A percentile compares a stretch with the other conserved stretches of the same genome.
Conservation (phyloP, 495 filamentous ascomycete species). For the Wilcoxina mikolae region DNA sequence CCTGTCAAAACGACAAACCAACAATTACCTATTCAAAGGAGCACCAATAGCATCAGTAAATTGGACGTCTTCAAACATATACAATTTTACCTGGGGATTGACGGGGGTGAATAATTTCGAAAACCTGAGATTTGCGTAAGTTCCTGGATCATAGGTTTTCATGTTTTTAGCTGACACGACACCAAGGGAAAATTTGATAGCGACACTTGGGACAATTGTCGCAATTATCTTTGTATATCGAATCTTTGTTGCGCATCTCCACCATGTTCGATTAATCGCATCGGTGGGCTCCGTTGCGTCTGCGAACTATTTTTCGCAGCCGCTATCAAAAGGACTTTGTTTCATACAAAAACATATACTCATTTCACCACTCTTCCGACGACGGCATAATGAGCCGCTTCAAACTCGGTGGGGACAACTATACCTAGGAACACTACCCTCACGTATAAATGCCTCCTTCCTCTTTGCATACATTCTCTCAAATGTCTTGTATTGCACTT, state of each 20-base stretch:
- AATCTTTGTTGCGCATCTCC: slow-evolving; percentile 14
- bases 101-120: slow-evolving; percentile 28
- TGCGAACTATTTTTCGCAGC: slow-evolving; percentile 3
- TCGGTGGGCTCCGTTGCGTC: slow-evolving; percentile 6
- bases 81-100: slow-evolving; percentile 28
- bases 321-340: not conserved
- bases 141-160: slow-evolving; percentile 4
- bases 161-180: not conserved
- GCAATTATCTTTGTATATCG: slow-evolving; percentile 22
- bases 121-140: slow-evolving; percentile 28
- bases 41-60: slow-evolving; percentile 16
- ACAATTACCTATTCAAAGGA: slow-evolving; percentile 17
- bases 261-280: slow-evolving; percentile 16
- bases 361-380: slow-evolving; percentile 68
- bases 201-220: slow-evolving; percentile 19
- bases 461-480: slow-evolving; percentile 48
- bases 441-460: slow-evolving; percentile 62
- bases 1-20: not conserved
- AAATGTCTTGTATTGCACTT: slow-evolving; percentile 50
- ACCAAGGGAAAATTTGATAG: slow-evolving; percentile 17
- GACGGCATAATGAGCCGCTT: slow-evolving; percentile 70
- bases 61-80: slow-evolving; percentile 22
- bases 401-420: slow-evolving; percentile 34
- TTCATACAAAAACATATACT: slow-evolving; percentile 40
- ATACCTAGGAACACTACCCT: slow-evolving; percentile 75